These are phyloP conservation scores for Picea glauca DNA, from an alignment of 75 land plant species.

Conservation along the genomic window DNA sequence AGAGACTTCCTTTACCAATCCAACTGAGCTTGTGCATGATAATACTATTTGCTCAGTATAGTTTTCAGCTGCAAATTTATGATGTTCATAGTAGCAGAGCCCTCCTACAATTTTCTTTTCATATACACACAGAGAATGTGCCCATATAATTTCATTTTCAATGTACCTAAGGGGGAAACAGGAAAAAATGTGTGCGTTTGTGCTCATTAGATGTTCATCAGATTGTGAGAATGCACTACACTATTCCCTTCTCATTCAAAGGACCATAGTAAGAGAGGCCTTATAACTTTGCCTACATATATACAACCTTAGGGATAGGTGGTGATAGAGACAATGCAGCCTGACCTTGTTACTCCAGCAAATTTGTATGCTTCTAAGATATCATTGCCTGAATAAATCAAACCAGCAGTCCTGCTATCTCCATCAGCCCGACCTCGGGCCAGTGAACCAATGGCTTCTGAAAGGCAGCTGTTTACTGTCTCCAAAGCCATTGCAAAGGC, in stretches of 20 bases:
- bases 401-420: slow-evolving; percentile 67
- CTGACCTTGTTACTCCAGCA: slow-evolving; percentile 69
- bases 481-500: slow-evolving; percentile 86
- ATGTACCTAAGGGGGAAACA: too few species aligned
- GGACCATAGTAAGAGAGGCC: not conserved
- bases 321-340: not conserved
- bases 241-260: not conserved
- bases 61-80: too few species aligned
- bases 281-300: not conserved
- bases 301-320: not conserved
- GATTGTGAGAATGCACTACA: not conserved
- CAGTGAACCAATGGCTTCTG: slow-evolving; percentile 80
- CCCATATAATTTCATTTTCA: too few species aligned
- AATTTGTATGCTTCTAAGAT: slow-evolving; percentile 72
- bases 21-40: too few species aligned
- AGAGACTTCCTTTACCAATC: too few species aligned
- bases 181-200: not conserved
- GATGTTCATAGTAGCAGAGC: too few species aligned
- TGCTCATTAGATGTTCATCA: not conserved
- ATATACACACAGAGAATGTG: too few species aligned
- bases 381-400: slow-evolving; percentile 80
- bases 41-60: too few species aligned
- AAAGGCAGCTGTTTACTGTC: slow-evolving; percentile 81
- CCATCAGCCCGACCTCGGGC: slow-evolving; percentile 80
- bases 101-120: too few species aligned